Conservation (phyloP, 1,284 basidiomycete genomes). For the Bondarzewia mesenterica region DNA sequence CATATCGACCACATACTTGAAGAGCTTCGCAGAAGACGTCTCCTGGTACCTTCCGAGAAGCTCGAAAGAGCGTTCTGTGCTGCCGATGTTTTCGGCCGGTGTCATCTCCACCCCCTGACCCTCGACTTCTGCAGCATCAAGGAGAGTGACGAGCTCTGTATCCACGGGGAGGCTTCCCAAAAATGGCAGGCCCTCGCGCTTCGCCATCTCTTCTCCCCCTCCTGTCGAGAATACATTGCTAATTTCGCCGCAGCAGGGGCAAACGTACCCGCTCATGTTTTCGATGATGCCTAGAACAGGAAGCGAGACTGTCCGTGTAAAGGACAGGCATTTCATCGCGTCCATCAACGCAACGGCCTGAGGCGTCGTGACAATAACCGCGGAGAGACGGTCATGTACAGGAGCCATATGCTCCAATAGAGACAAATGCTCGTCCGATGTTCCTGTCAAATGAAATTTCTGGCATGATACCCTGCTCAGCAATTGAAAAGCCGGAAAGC, state of each 20-base stretch:
- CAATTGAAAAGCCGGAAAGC: constrained; percentile 17
- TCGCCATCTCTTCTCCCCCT: constrained; percentile 85
- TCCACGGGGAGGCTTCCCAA: constrained; percentile 93
- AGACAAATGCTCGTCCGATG: constrained; percentile 97
- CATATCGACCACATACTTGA: constrained; percentile 42
- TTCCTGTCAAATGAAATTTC: constrained; percentile 47
- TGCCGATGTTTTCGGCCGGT: constrained; percentile 14
- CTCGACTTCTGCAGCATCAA: constrained; percentile 59
- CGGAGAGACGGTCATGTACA: constrained; percentile 69
- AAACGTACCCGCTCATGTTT: constrained; percentile 99
- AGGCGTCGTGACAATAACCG: constrained; percentile 93
- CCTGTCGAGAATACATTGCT: constrained; percentile 94
- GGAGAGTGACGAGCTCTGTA: constrained; percentile 79
- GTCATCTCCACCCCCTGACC: constrained; percentile 15
- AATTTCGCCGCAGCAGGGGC: constrained; percentile 90
- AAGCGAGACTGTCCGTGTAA: constrained; percentile 80
- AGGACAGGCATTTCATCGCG: constrained; percentile 93
- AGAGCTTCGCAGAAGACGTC: constrained; percentile 58
- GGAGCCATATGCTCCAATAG: constrained; percentile 91
- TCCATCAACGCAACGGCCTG: constrained; percentile 95
- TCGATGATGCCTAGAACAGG: constrained; percentile 94
- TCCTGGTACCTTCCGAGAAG: constrained; percentile 47
- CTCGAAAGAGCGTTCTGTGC: constrained; percentile 26
- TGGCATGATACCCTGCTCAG: background rate
- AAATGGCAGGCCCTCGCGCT: constrained; percentile 67